Base-by-base conservation (phyloP, 305 asterid species). In the Fraxinus nigra region DNA sequence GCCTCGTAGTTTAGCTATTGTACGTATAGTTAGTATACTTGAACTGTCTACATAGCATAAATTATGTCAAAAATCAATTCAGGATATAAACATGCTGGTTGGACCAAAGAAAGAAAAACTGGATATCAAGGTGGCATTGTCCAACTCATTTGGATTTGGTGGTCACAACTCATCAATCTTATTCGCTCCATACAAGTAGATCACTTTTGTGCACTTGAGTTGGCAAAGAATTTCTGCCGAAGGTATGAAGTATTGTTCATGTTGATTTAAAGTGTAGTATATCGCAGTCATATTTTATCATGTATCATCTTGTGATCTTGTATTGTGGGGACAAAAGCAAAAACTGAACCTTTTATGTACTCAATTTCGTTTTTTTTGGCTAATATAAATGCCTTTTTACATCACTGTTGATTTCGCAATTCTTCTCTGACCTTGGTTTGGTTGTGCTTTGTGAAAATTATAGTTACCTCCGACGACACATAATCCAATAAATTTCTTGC, bases 121-220 rank as follows among this genome's bases (percentile, higher is more conserved):
- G 81, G 84, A 90, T 82, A 56, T 90, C 83, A 90, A 90, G 73
- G 90, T 90, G 78, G 92, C 92, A n/a, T 40, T 88, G 82, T 90
- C 93, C 22, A 87, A 88, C 75, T 90, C 93, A 11, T 90, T 90
- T 84, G 93, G 93, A 61, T 90, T 88, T 82, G 93, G 91, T n/a
- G 93, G 91, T 65, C 91, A 87, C 78, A 90, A 90, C 85, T 88
- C 93, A 1, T 90, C 93, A 10, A 87, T 90, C 75, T 84, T 90
- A 72, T 90, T 90, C 22, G 90, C 91, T 18, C 89, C 93, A 0
- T 90, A 84, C 86, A 83, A 87, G 83, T 88, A 87, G 85, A 82
- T 48, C 40, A 28, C 6, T 69, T 69, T 5, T 4, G 75, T 32
- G 75, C 16, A 8, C 75, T 10, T 69, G 75, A 30, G 75, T 24